Conservation (phyloP, 148 eudicot species). For the Diospyros lotus region DNA sequence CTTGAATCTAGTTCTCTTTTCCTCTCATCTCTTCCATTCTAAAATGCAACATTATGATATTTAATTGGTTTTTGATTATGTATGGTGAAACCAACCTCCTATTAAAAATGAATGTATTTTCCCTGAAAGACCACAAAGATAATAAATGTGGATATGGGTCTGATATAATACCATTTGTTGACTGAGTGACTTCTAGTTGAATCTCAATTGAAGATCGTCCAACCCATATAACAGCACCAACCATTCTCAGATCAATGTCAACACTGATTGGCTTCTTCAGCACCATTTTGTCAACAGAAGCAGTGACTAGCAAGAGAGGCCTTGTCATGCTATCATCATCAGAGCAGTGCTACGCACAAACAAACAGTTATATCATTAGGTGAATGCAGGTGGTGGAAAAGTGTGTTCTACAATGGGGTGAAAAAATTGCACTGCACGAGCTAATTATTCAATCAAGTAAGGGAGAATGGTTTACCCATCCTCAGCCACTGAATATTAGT, state of each 20-base stretch:
- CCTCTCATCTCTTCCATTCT: no score
- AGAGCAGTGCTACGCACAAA: conserved; percentile 73
- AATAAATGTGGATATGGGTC: neutral
- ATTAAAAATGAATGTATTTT: no score
- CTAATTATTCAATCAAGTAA: neutral
- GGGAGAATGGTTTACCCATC: neutral
- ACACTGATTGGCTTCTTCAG: conserved; percentile 82
- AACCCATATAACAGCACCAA: conserved; percentile 95
- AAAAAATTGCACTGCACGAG: neutral
- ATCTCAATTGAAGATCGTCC: conserved; percentile 94
- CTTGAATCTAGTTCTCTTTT: no score
- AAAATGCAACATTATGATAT: no score
- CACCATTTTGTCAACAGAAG: conserved; percentile 93
- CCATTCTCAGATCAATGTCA: conserved; percentile 64
- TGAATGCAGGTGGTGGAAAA: neutral
- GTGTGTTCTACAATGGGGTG: neutral
- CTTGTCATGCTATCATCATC: conserved; percentile 88
- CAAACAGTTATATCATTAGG: neutral
- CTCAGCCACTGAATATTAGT: neutral
- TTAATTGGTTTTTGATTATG: no score
- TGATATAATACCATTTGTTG: conserved; percentile 46
- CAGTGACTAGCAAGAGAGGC: conserved; percentile 84
- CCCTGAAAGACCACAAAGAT: no score
- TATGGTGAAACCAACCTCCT: no score
- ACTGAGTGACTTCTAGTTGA: conserved; percentile 80